phyloP scores from a whole-genome alignment of 2,329 filamentous ascomycete genomes.

The Fusarium tanahbumbuense region DNA sequence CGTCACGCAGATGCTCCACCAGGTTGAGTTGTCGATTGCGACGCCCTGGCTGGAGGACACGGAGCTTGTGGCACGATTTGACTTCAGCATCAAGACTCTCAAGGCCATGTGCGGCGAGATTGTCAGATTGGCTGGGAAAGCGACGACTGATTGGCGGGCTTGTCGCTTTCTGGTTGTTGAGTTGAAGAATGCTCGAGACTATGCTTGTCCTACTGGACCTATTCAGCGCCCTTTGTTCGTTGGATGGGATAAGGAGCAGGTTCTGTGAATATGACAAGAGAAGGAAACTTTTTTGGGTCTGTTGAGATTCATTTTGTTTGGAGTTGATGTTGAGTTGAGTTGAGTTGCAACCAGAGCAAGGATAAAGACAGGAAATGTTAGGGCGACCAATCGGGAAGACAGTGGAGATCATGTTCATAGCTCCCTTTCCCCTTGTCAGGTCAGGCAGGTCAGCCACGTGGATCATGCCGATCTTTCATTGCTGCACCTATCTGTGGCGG shows the following conservation, averaged over 20 bases:
- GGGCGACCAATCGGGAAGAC: conserved; percentile 42
- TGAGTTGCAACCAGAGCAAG: conserved; percentile 5
- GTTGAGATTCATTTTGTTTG: background rate
- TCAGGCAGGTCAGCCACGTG: conserved; percentile 30
- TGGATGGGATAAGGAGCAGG: conserved; percentile 13
- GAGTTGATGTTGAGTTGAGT: background rate
- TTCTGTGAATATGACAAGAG: background rate
- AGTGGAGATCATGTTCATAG: conserved; percentile 19
- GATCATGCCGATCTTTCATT: conserved; percentile 26
- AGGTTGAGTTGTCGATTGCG: conserved; percentile 19
- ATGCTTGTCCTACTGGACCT: conserved; percentile 28
- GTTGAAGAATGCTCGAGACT: conserved; percentile 22
- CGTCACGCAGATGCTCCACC: conserved; percentile 10
- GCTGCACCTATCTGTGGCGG: conserved; percentile 11
- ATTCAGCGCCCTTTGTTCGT: conserved; percentile 27
- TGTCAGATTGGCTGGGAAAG: conserved; percentile 19
- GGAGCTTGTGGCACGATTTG: conserved; percentile 10
- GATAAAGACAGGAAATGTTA: conserved; percentile 14
- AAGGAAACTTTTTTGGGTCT: background rate
- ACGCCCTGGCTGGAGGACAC: conserved; percentile 22
- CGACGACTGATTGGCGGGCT: conserved; percentile 27
- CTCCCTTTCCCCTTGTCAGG: conserved; percentile 8
- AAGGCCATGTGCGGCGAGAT: conserved; percentile 16
- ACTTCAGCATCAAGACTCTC: conserved; percentile 11
- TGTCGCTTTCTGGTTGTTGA: conserved; percentile 32